Evolutionary conservation across 2,329 filamentous ascomycete species (phyloP), one percentile per base, ranked within the genome.

Genomic region (Metarhizium guizhouense): DNA sequence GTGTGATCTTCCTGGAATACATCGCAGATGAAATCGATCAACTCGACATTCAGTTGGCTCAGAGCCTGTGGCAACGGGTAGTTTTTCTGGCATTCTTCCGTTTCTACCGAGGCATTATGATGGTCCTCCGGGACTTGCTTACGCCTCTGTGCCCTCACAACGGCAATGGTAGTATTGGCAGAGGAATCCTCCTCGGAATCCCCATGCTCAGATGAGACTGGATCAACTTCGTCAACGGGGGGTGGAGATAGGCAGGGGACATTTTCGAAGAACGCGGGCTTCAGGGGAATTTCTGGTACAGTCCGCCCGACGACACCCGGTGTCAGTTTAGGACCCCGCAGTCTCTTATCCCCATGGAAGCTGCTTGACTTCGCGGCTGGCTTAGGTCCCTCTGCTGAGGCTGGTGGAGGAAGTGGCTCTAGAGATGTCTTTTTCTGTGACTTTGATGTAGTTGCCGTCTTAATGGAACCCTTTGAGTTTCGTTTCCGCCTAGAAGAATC

Each of bases 11-110:
- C 74, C 62, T 83, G 76, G 16, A 85, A 73, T 3, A 83, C 71
- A 61, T 85, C 78, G 60, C 82, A 85, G 20, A 86, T 71, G 58
- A 86, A 79, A 54, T 84, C 77, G 38, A 86, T 73, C 1, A 82
- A 68, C 42, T 82, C 77, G 3, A 80, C 71, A 56, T 78, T 77
- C 3, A 87, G 70, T 3, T 68, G 71, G 0, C 74, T 74, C 8
- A 87, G 62, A 4, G 81, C 76, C 62, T 87, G 83, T 0, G 84
- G 84, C 3, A 82, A 70, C 25, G 76, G 62, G 18, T 58, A 67
- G 42, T 62, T 56, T n/a, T 62, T 45, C 54, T 58, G 60, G 3
- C 55, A 52, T 3, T 40, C 51, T 36, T 60, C 34, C 20, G 62
- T 59, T 20, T 74, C 66, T 5, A 66, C 55, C 16, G 67, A 58